Base-by-base conservation (phyloP, 768 basidiomycete genomes). In the Baorangia bicolor region DNA sequence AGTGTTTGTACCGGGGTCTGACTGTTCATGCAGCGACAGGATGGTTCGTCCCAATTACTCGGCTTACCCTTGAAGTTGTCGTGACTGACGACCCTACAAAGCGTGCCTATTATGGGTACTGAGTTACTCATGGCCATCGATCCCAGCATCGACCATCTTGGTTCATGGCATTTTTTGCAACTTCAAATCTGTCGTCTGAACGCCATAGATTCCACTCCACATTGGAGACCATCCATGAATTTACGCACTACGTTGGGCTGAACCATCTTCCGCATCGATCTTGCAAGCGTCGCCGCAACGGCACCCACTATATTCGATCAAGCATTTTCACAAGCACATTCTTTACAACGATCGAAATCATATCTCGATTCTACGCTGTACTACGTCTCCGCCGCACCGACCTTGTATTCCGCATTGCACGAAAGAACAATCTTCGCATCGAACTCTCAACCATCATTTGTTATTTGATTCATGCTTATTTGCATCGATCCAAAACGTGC, bases 61-160 rank as follows among this genome's bases (percentile, higher is more conserved):
- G 28, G 38, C 30, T 44, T 41, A 28, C 45, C 45, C 49, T 41
- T 27, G 39, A 33, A 37, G 43, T 48, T 37, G 45, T 51, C 47
- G 51, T 65, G 51, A 64, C 55, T 62, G 45, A 62, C 62, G 28
- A 35, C 27, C 41, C 33, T 37, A 51, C 34, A 69, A n/a, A 84
- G 82, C 84, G 83, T 57, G 83, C 84, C 53, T 85, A 85, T 67
- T 85, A 85, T 62, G 83, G 83, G 60, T 83, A 82, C 66, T 83
- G 57, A 76, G 60, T 49, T 46, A 39, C 35, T 20, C 38, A 43
- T 27, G 13, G 43, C 35, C 47, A 40, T 47, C 51, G 51, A 51
- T 40, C 41, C 60, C 56, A 59, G 59, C 66, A 52, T 60, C 65
- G 41, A 59, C 57, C 60, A 62, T 67, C 66, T 58, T 66, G 66